Conservation (phyloP, 2,329 filamentous ascomycete genomes). For the Parascedosporium putredinis region DNA sequence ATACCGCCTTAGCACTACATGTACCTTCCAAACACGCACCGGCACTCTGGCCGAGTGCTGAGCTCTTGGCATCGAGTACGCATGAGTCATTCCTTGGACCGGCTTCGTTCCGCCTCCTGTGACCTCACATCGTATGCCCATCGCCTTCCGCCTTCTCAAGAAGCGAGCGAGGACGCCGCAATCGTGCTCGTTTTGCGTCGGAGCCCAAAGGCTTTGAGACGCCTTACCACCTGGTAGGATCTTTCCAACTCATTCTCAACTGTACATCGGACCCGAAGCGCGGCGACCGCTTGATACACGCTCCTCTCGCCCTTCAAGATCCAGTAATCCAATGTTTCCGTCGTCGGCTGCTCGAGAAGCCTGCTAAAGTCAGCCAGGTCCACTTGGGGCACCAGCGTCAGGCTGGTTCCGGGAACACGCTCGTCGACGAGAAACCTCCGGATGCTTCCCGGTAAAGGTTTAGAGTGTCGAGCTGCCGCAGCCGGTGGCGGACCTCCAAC, state of each 20-base stretch:
- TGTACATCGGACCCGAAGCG: conserved; percentile 69
- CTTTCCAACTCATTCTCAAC: conserved; percentile 82
- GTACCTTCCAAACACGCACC: too few species aligned
- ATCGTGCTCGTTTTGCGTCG: conserved; percentile 33
- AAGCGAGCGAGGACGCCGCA: neutral
- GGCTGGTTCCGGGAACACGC: conserved; percentile 62
- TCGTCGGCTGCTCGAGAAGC: conserved; percentile 73
- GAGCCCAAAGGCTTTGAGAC: conserved; percentile 39
- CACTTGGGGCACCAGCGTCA: conserved; percentile 76
- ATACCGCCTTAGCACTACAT: too few species aligned
- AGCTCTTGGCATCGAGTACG: too few species aligned
- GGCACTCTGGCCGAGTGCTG: too few species aligned
- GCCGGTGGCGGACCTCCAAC: conserved; percentile 68
- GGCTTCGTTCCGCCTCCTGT: too few species aligned
- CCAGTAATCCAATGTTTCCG: conserved; percentile 71
- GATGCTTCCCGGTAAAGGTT: conserved; percentile 59
- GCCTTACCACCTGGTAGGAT: conserved; percentile 68
- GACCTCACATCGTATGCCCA: neutral
- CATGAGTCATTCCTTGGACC: too few species aligned
- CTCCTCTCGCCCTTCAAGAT: conserved; percentile 73
- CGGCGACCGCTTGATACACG: conserved; percentile 82
- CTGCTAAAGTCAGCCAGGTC: conserved; percentile 62
- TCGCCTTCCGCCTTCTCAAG: neutral
- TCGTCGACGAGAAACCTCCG: conserved; percentile 75
- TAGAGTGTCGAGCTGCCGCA: conserved; percentile 71